phyloP scores from a whole-genome alignment of 2,329 filamentous ascomycete genomes.

The Aspergillus hortae region DNA sequence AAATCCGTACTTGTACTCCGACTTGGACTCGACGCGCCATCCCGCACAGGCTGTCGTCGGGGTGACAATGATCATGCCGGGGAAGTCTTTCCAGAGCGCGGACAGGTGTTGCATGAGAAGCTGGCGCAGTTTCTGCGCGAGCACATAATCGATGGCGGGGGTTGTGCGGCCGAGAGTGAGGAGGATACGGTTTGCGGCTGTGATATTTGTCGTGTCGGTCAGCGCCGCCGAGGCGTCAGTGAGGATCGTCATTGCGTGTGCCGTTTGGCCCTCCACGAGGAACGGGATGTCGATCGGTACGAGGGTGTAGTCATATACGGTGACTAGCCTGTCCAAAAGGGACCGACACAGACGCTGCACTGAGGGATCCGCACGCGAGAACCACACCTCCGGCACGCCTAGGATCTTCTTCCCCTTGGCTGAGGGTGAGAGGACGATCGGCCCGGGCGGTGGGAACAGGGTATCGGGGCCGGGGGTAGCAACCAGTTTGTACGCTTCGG shows the following conservation, averaged over 20 bases:
- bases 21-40: constrained; percentile 61
- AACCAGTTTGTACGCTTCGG: constrained; percentile 71
- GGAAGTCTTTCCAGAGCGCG: constrained; percentile 61
- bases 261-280: constrained; percentile 63
- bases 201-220: constrained; percentile 31
- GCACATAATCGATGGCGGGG: constrained; percentile 62
- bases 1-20: constrained; percentile 56
- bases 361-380: constrained; percentile 58
- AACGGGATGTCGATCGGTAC: constrained; percentile 48
- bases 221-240: constrained; percentile 55
- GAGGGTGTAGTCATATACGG: constrained; percentile 30
- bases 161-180: constrained; percentile 60
- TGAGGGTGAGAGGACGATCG: constrained; percentile 46
- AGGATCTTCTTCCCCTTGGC: constrained; percentile 52
- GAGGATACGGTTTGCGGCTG: constrained; percentile 51
- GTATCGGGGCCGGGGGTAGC: constrained; percentile 61
- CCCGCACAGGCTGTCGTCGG: constrained; percentile 70
- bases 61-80: constrained; percentile 69
- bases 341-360: constrained; percentile 58
- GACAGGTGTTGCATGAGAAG: constrained; percentile 72
- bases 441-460: constrained; percentile 45
- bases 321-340: constrained; percentile 50
- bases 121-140: constrained; percentile 65
- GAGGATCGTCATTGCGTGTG: constrained; percentile 71
- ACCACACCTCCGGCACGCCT: constrained; percentile 63